Conservation (phyloP, 75 land plant genomes). For the Adiantum capillusveneris region DNA sequence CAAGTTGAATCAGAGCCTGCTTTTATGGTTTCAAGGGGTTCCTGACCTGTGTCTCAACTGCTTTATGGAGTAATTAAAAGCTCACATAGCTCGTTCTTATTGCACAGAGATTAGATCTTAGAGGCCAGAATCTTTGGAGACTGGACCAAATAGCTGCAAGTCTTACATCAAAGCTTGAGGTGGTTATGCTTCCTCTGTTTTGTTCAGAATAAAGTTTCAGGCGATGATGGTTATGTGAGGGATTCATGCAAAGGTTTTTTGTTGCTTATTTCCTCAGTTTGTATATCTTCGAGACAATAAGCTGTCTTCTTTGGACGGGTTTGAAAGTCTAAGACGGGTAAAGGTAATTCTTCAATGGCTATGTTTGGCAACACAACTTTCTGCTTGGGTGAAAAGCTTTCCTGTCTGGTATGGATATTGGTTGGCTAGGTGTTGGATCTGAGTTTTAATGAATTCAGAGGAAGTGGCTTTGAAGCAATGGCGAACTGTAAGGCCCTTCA, state of each 20-base stretch:
- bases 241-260: neutral
- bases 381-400: neutral
- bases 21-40: no score
- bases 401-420: neutral
- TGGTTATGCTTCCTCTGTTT: slow-evolving; percentile 5
- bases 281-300: slow-evolving; percentile 95
- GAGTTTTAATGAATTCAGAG: slow-evolving; percentile 92
- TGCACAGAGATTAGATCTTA: slow-evolving; percentile 66
- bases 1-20: no score
- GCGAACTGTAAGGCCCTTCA: slow-evolving; percentile 80
- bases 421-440: slow-evolving; percentile 78
- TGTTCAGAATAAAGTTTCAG: neutral
- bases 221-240: neutral
- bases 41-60: no score
- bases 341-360: slow-evolving; percentile 31
- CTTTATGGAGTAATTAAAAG: no score
- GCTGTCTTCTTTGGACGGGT: slow-evolving; percentile 68
- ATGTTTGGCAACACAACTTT: no score
- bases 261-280: slow-evolving; percentile 56
- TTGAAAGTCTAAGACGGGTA: slow-evolving; percentile 76
- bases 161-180: slow-evolving; percentile 79
- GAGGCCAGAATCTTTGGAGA: slow-evolving; percentile 80
- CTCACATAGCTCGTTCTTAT: neutral
- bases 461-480: slow-evolving; percentile 85
- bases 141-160: slow-evolving; percentile 42